Conservation (phyloP, 148 eudicot species). For the Nepenthes mirabilis region DNA sequence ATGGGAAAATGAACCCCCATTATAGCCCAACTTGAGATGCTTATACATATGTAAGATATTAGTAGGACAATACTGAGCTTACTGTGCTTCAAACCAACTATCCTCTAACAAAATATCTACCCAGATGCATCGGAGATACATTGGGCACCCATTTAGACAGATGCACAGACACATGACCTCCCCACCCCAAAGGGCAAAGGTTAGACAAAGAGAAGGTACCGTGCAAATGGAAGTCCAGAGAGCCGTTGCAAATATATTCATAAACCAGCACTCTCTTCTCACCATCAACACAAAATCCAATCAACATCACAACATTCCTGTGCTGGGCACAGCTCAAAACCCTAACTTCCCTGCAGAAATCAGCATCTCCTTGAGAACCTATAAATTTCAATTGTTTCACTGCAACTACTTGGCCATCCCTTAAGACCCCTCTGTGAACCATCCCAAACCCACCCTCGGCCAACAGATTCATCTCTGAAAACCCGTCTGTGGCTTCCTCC, state of each 20-base stretch:
- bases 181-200: no score
- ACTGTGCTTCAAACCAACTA: no score
- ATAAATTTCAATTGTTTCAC: conserved; percentile 62
- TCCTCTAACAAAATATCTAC: no score
- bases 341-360: conserved; percentile 74
- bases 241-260: conserved; percentile 74
- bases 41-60: no score
- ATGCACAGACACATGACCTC: not conserved
- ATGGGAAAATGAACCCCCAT: not conserved
- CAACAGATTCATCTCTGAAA: conserved; percentile 58
- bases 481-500: conserved; percentile 56
- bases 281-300: conserved; percentile 69
- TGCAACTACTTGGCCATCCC: conserved; percentile 67
- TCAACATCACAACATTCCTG: conserved; percentile 75
- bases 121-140: no score
- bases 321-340: conserved; percentile 90
- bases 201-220: conserved; percentile 23
- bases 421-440: conserved; percentile 58
- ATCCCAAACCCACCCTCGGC: conserved; percentile 70
- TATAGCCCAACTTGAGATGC: no score
- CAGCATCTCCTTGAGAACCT: conserved; percentile 65
- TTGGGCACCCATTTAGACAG: not conserved
- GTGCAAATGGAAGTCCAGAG: conserved; percentile 73
- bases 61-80: no score
- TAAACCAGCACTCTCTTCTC: conserved; percentile 58